Conservation (phyloP, 495 filamentous ascomycete genomes). For the Aspergillus conjunctus region DNA sequence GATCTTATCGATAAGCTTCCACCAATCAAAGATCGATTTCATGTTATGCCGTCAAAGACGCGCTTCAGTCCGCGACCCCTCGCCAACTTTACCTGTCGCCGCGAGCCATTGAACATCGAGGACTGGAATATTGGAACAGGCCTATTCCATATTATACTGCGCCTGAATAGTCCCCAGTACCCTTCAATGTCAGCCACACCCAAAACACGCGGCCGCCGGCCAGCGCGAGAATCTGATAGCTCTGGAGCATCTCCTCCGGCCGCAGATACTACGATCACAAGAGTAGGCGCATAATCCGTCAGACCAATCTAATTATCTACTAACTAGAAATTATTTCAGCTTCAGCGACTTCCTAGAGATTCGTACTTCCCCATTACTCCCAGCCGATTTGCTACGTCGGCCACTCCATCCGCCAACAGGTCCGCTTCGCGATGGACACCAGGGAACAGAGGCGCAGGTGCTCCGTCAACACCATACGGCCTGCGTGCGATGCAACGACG, state of each 20-base stretch:
- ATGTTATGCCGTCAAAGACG: slow-evolving; percentile 29
- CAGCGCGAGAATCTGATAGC: slow-evolving; percentile 31
- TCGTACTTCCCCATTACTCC: slow-evolving; percentile 44
- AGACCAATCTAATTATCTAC: neutral
- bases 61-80: slow-evolving; percentile 12
- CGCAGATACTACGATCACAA: slow-evolving; percentile 38
- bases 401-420: slow-evolving; percentile 40
- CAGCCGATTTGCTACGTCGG: slow-evolving; percentile 36
- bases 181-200: slow-evolving; percentile 40
- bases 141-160: neutral
- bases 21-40: slow-evolving; percentile 28
- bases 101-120: neutral
- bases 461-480: slow-evolving; percentile 71
- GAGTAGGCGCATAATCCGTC: slow-evolving; percentile 25
- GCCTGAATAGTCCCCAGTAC: neutral
- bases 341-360: slow-evolving; percentile 42
- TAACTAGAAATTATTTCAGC: slow-evolving; percentile 26
- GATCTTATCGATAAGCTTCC: slow-evolving; percentile 41
- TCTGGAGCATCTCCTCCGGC: slow-evolving; percentile 32
- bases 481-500: slow-evolving; percentile 72
- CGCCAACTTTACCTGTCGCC: neutral
- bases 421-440: slow-evolving; percentile 44
- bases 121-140: neutral
- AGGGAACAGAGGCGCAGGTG: slow-evolving; percentile 35
- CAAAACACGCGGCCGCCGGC: slow-evolving; percentile 39